These are phyloP conservation scores for Mortierella hygrophila DNA, from an alignment of 192 early-diverging fungal species.

Conservation along the genomic window DNA sequence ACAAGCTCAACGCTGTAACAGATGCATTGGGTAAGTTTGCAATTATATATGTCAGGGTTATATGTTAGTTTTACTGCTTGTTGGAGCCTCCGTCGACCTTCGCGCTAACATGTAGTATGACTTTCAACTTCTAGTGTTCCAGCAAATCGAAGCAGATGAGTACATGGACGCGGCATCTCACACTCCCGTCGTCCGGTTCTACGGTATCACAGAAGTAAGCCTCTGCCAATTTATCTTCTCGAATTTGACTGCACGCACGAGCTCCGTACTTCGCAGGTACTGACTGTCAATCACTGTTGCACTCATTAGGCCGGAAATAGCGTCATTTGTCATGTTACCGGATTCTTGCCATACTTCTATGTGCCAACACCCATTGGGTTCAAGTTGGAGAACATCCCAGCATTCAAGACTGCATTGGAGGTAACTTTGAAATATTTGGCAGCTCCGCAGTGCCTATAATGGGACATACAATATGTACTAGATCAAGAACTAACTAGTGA, in stretches of 20 bases:
- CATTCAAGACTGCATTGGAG: conserved; percentile 65
- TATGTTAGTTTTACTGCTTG: neutral
- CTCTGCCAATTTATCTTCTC: neutral
- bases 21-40: conserved; percentile 52
- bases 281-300: neutral
- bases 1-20: conserved; percentile 42
- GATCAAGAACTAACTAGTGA: neutral
- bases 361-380: conserved; percentile 90
- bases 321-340: conserved; percentile 90
- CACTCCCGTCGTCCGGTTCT: conserved; percentile 80
- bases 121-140: conserved; percentile 76
- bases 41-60: neutral
- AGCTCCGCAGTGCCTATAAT: neutral
- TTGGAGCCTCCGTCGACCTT: neutral
- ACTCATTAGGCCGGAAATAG: conserved; percentile 80
- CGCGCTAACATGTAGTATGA: neutral
- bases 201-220: conserved; percentile 84
- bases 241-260: neutral
- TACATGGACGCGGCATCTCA: conserved; percentile 66
- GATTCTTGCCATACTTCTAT: conserved; percentile 96
- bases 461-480: neutral
- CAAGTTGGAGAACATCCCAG: conserved; percentile 67
- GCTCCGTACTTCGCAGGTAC: neutral
- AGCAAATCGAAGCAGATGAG: conserved; percentile 97
- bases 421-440: conserved; percentile 51